Conservation (phyloP, 2,329 filamentous ascomycete genomes). For the Chaetothyriales sp. region DNA sequence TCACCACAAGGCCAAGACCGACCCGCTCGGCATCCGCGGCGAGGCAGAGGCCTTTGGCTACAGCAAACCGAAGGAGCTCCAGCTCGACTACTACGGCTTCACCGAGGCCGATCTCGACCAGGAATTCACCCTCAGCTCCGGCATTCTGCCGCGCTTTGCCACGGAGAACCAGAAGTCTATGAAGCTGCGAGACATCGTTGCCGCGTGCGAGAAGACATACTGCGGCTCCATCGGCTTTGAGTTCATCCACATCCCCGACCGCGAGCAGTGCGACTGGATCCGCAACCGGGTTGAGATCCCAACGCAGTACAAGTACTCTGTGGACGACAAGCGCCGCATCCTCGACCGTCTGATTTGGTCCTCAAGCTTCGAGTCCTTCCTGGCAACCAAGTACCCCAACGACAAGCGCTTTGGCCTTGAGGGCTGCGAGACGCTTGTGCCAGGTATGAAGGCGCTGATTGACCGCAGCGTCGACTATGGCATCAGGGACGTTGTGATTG, state of each 20-base stretch:
- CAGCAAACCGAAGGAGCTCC: slow-evolving; percentile 78
- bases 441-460: slow-evolving; percentile 97
- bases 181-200: slow-evolving; percentile 88
- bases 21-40: slow-evolving; percentile 84
- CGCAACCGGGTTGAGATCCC: slow-evolving; percentile 89
- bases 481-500: slow-evolving; percentile 97
- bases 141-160: slow-evolving; percentile 89
- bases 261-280: slow-evolving; percentile 96
- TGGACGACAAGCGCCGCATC: slow-evolving; percentile 96
- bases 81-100: slow-evolving; percentile 88
- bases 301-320: slow-evolving; percentile 87
- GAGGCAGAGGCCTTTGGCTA: slow-evolving; percentile 73
- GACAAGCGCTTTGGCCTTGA: slow-evolving; percentile 98
- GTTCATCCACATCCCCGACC: slow-evolving; percentile 96
- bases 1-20: slow-evolving; percentile 96
- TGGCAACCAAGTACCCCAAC: slow-evolving; percentile 96
- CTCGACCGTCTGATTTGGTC: slow-evolving; percentile 97
- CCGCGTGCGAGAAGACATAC: slow-evolving; percentile 86
- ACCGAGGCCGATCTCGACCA: slow-evolving; percentile 84
- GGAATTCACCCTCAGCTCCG: slow-evolving; percentile 81
- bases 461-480: slow-evolving; percentile 97
- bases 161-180: slow-evolving; percentile 82
- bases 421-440: slow-evolving; percentile 90
- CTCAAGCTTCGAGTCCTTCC: slow-evolving; percentile 90
- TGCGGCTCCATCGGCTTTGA: slow-evolving; percentile 95